phyloP scores from a whole-genome alignment of 2,329 filamentous ascomycete genomes.

The Phialocephala subalpina region DNA sequence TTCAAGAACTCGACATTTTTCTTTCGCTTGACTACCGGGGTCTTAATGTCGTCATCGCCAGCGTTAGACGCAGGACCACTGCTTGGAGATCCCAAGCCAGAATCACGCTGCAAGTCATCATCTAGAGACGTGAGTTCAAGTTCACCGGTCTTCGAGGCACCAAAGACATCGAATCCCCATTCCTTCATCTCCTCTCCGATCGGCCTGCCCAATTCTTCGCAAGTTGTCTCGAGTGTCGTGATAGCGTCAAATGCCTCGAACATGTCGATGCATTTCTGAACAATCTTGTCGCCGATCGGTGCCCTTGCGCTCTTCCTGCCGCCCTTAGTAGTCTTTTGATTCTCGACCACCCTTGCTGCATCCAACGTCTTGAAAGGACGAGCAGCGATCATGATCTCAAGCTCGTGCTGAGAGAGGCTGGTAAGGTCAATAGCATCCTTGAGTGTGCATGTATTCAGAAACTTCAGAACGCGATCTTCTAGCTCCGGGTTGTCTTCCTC shows the following conservation, averaged over 20 bases:
- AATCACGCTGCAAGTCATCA: conserved; percentile 60
- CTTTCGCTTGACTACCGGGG: conserved; percentile 34
- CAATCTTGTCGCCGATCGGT: conserved; percentile 70
- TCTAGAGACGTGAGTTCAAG: conserved; percentile 62
- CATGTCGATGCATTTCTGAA: conserved; percentile 75
- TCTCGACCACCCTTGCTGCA: conserved; percentile 70
- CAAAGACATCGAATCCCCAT: conserved; percentile 74
- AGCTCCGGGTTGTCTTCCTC: conserved; percentile 52
- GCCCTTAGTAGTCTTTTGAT: conserved; percentile 54
- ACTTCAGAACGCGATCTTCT: conserved; percentile 71
- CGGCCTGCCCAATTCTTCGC: conserved; percentile 75
- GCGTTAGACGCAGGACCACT: conserved; percentile 46
- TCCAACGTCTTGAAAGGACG: conserved; percentile 77
- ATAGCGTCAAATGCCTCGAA: conserved; percentile 83
- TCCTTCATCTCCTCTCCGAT: conserved; percentile 69
- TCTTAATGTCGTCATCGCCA: conserved; percentile 51
- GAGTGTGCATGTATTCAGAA: conserved; percentile 81
- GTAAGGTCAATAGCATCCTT: conserved; percentile 85
- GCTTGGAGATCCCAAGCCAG: conserved; percentile 71
- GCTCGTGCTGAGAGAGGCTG: conserved; percentile 73
- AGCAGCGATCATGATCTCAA: conserved; percentile 73
- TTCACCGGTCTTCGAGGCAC: conserved; percentile 63
- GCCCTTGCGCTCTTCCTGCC: conserved; percentile 56
- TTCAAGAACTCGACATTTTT: conserved; percentile 43
- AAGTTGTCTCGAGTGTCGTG: conserved; percentile 80